These are phyloP conservation scores for Mytilinidion resinicola DNA, from an alignment of 495 filamentous ascomycete genomes.

Conservation along the genomic window DNA sequence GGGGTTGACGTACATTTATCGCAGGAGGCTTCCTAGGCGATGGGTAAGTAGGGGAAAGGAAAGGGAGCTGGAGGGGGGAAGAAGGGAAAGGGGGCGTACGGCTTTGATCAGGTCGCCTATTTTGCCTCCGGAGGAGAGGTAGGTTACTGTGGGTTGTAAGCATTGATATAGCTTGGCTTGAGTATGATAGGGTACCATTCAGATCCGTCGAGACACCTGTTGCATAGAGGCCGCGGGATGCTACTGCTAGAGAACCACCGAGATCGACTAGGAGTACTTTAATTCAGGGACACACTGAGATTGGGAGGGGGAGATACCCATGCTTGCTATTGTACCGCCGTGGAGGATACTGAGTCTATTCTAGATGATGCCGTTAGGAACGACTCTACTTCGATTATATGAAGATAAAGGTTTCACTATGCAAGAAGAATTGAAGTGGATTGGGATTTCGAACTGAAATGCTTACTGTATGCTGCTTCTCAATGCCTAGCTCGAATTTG, in stretches of 20 bases:
- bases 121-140: constrained; percentile 75
- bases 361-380: constrained; percentile 36
- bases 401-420: constrained; percentile 18
- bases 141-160: constrained; percentile 62
- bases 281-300: not conserved
- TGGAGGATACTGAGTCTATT: constrained; percentile 88
- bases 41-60: constrained; percentile 27
- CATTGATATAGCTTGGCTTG: no score
- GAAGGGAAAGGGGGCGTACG: constrained; percentile 30
- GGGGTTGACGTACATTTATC: constrained; percentile 66
- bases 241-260: constrained; percentile 87
- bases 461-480: constrained; percentile 78
- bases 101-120: constrained; percentile 71
- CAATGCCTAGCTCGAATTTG: constrained; percentile 78
- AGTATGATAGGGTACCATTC: constrained; percentile 50
- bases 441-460: not conserved
- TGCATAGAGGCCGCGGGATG: constrained; percentile 77
- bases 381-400: not conserved
- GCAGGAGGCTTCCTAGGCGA: constrained; percentile 56
- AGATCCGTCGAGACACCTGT: constrained; percentile 93
- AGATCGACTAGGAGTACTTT: constrained; percentile 60
- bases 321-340: constrained; percentile 89
- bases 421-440: constrained; percentile 14
- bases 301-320: constrained; percentile 49
- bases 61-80: constrained; percentile 9